phyloP scores from a whole-genome alignment of 2,329 filamentous ascomycete genomes.

The Falciphora oryzae region DNA sequence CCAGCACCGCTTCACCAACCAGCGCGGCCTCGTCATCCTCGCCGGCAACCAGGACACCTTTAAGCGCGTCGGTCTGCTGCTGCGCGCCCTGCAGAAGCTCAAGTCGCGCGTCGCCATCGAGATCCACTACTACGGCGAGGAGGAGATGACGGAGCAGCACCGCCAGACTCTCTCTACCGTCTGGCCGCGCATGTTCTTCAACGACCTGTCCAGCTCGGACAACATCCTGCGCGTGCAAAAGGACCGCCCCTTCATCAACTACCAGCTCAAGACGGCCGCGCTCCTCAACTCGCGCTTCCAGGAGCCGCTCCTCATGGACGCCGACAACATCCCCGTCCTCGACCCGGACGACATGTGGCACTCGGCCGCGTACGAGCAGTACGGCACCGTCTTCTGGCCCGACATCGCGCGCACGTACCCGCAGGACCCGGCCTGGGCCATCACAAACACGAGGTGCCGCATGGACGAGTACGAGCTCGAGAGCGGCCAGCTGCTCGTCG shows the following conservation, averaged over 20 bases:
- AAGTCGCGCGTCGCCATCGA: conserved; percentile 22
- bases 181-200: conserved; percentile 21
- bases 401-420: conserved; percentile 28
- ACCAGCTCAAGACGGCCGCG: conserved; percentile 28
- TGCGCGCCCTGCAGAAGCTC: conserved; percentile 16
- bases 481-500: conserved; percentile 28
- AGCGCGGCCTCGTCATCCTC: conserved; percentile 26
- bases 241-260: conserved; percentile 25
- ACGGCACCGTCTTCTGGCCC: conserved; percentile 30
- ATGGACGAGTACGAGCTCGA: conserved; percentile 30
- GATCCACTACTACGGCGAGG: conserved; percentile 24
- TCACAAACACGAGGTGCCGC: conserved; percentile 28
- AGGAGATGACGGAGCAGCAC: conserved; percentile 19
- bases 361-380: conserved; percentile 20
- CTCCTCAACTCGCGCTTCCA: conserved; percentile 29
- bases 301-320: conserved; percentile 28
- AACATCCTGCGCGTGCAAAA: conserved; percentile 28
- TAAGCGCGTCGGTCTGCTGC: conserved; percentile 18
- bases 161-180: conserved; percentile 15
- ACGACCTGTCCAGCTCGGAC: conserved; percentile 23
- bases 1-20: conserved; percentile 16
- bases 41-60: conserved; percentile 21
- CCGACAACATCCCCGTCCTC: conserved; percentile 27
- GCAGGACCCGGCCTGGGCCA: conserved; percentile 24
- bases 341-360: conserved; percentile 19